These are phyloP conservation scores for Trichoderma polysporum DNA, from an alignment of 2,329 filamentous ascomycete genomes.

Conservation along the genomic window DNA sequence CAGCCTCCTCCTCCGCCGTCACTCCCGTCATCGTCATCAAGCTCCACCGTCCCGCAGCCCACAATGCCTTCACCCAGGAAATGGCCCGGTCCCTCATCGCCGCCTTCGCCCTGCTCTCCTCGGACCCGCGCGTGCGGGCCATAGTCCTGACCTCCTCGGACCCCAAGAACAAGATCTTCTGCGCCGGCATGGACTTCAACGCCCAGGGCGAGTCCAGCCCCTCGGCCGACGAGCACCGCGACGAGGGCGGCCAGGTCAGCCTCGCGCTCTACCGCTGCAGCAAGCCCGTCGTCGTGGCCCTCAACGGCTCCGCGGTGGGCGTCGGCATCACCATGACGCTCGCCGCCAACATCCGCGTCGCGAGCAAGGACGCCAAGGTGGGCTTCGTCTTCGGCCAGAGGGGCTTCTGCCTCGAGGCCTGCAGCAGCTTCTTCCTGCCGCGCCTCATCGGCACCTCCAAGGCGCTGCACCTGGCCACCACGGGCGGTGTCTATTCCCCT, in stretches of 20 bases:
- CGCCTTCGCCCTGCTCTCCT: slow-evolving; percentile 51
- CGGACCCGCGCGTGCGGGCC: slow-evolving; percentile 53
- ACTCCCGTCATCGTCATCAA: slow-evolving; percentile 64
- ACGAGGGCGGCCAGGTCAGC: slow-evolving; percentile 53
- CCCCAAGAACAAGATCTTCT: slow-evolving; percentile 51
- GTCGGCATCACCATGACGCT: slow-evolving; percentile 63
- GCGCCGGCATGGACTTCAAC: slow-evolving; percentile 58
- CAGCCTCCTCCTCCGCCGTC: slow-evolving; percentile 49
- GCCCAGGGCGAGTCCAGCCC: slow-evolving; percentile 23
- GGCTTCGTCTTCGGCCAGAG: slow-evolving; percentile 73
- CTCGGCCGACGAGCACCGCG: slow-evolving; percentile 39
- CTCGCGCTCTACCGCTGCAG: slow-evolving; percentile 57
- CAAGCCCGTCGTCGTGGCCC: slow-evolving; percentile 59
- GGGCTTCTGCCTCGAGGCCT: slow-evolving; percentile 71
- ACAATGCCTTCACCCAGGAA: slow-evolving; percentile 67
- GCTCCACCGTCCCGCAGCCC: slow-evolving; percentile 62
- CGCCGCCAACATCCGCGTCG: slow-evolving; percentile 53
- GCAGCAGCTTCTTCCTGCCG: slow-evolving; percentile 69
- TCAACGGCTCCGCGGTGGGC: slow-evolving; percentile 60
- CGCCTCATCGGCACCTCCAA: slow-evolving; percentile 64
- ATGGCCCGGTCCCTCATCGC: slow-evolving; percentile 63
- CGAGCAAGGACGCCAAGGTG: slow-evolving; percentile 60
- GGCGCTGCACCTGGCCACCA: slow-evolving; percentile 66
- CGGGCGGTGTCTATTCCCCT: slow-evolving; percentile 59
- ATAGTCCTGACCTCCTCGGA: slow-evolving; percentile 57